Evolutionary conservation across 129 eudicot genomes (phyloP).

Genomic region (Artemisia argyi): DNA sequence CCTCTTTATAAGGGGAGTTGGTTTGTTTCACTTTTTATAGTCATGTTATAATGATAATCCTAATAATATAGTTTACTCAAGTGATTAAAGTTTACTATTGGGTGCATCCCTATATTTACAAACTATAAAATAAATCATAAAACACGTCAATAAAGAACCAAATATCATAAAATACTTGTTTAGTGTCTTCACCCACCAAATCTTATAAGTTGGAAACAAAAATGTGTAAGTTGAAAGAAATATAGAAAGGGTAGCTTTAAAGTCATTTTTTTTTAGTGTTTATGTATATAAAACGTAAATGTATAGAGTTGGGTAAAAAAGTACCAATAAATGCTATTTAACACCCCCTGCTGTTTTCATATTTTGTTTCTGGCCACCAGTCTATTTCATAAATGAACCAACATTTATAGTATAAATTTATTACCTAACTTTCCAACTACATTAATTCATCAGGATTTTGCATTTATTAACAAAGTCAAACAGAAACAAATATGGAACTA

Average conservation of each 20-base stretch:
- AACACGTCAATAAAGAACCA: slow-evolving; percentile 11
- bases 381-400: slow-evolving; percentile 35
- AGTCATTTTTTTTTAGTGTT: slow-evolving; percentile 26
- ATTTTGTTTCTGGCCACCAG: slow-evolving; percentile 30
- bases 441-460: slow-evolving; percentile 9
- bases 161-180: background rate
- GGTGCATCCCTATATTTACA: background rate
- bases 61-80: too few relatives aligned
- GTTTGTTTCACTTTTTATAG: slow-evolving; percentile 7
- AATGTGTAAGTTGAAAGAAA: slow-evolving; percentile 15
- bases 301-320: background rate
- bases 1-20: slow-evolving; percentile 35
- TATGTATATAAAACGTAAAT: slow-evolving; percentile 5
- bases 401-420: slow-evolving; percentile 23
- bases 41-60: too few relatives aligned
- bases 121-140: background rate
- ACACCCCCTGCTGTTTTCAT: slow-evolving; percentile 27
- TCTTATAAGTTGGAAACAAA: slow-evolving; percentile 15
- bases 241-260: slow-evolving; percentile 32
- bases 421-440: slow-evolving; percentile 34
- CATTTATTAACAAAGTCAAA: background rate
- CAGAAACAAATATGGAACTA: background rate
- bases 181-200: background rate
- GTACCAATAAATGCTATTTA: slow-evolving; percentile 27
- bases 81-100: too few relatives aligned